Evolutionary conservation across 352 stramenopile genomes (phyloP), one percentile per base, ranked within the genome.

Genomic region (Pythium aphanidermatum): DNA sequence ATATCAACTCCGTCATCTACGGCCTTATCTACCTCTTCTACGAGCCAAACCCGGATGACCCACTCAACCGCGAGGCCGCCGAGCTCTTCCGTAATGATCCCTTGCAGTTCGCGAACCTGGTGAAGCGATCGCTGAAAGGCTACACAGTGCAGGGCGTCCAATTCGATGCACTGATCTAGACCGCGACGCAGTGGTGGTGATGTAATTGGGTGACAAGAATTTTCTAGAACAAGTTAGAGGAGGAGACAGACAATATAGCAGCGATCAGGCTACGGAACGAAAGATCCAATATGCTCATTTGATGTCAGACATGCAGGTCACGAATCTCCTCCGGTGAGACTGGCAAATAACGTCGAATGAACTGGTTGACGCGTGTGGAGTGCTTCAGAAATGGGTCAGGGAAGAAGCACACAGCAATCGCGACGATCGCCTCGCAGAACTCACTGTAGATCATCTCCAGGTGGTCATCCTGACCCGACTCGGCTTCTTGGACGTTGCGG

Each of bases 1-100:
- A 99, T 73, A 98, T 99, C 66, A 99, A 99, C 72, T 93, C 95
- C 17, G 95, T 99, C 60, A 98, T 99, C 68, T 99, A 99, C 71
- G 95, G 96, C 36, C 70, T 99, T 34, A 98, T 99, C 74, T 98
- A 98, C 66, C 73, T 99, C 33, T 99, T 99, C 74, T 98, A 98
- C 70, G 96, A 99, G 64, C 96, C 96, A 28, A 99, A 99, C 75
- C 95, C 96, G 21, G 95, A 98, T 65, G 96, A 99, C 63, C 96
- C 96, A 20, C 79, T 99, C 36, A 99, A 99, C 81, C 70, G 81
- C 74, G 79, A 98, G 71, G 96, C 96, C 24, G 95, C 96, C 23
- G 94, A 99, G 62, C 67, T 98, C 25, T 98, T 98, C 64, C 79
- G 95, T 38, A 97, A 87, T 63, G 89, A 98, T 73, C 74, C 75